phyloP scores from a whole-genome alignment of 1,284 basidiomycete species.

The Moesziomyces antarcticus region DNA sequence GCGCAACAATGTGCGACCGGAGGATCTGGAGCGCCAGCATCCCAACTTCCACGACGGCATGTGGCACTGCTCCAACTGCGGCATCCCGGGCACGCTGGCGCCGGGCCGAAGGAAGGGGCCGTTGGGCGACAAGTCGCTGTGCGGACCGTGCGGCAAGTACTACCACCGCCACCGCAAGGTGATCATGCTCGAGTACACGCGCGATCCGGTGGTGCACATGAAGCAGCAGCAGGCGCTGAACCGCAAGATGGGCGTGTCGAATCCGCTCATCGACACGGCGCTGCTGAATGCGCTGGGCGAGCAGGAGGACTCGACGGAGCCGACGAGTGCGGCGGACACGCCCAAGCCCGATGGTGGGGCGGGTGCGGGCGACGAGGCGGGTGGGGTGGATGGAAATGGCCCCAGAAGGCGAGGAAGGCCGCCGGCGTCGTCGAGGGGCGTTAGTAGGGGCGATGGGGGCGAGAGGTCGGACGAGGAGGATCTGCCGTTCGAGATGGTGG shows the following conservation, averaged over 20 bases:
- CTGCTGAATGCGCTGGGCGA: constrained; percentile 42
- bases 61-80: constrained; percentile 67
- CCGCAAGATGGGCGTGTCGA: constrained; percentile 42
- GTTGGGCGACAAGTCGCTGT: constrained; percentile 88
- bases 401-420: constrained; percentile 25
- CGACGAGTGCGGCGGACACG: constrained; percentile 49
- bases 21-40: constrained; percentile 63
- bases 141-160: constrained; percentile 85
- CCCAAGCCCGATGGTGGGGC: constrained; percentile 28
- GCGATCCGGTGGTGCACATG: constrained; percentile 57
- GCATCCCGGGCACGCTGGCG: constrained; percentile 59
- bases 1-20: constrained; percentile 56
- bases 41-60: constrained; percentile 64
- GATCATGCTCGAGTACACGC: constrained; percentile 57
- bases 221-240: constrained; percentile 48
- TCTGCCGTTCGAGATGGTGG: constrained; percentile 61
- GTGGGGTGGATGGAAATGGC: constrained; percentile 11
- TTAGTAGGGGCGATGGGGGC: constrained; percentile 19
- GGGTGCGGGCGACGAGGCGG: constrained; percentile 11
- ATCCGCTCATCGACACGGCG: constrained; percentile 38
- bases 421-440: constrained; percentile 15
- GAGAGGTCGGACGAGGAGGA: constrained; percentile 45
- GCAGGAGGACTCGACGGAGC: constrained; percentile 39
- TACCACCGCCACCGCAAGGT: constrained; percentile 64
- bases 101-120: constrained; percentile 76